Base-by-base conservation (phyloP, 2,329 filamentous ascomycete species). In the Trichoderma sp. region DNA sequence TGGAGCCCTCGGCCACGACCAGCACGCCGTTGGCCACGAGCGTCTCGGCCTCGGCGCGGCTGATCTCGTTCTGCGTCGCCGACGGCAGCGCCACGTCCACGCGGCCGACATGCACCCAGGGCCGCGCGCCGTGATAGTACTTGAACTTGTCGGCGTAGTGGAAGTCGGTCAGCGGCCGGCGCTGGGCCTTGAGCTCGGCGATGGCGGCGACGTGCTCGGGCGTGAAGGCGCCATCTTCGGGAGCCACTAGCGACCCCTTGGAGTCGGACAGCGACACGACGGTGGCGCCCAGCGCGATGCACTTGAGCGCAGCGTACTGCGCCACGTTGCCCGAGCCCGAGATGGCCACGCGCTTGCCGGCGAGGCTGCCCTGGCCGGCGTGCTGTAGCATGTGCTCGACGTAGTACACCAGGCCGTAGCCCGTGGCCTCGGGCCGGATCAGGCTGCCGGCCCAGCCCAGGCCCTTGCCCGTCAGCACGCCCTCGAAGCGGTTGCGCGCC, bases 31-130 rank as follows among this genome's bases (percentile, higher is more conserved):
- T 87, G 60, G 86, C 86, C 70, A 97, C 88, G 55, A 98, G 88
- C 21, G 87, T 89, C 83, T 93, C 85, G 65, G 94, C 96, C 86
- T 99, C 96, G 76, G 96, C 93, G 79, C 90, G 89, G 78, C 88
- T 94, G 77, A 99, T 93, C 84, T 99, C 96, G 86, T 99, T 99
- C 87, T 99, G 94, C 70, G 96, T 98, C 51, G 96, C 96, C 77
- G 88, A 94, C 65, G 96, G 96, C 68, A 98, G 91, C 39, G 92
- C 96, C 73, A 98, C 87, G 80, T 98, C 95, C 79, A 98, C 90
- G 78, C 91, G 89, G 79, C 90, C 92, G 77, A 95, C 92, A 84
- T 97, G 92, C 73, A 89, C 86, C 96, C 96, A 99, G 74, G 96
- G 96, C 52, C 96, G 90, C 64, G 89, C 94, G 74, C 94, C 94